Percentiles rank a stretch among this genome's conserved stretches.
Conservation (phyloP, 2,329 filamentous ascomycete genomes). For the Gremmenia infestans region DNA sequence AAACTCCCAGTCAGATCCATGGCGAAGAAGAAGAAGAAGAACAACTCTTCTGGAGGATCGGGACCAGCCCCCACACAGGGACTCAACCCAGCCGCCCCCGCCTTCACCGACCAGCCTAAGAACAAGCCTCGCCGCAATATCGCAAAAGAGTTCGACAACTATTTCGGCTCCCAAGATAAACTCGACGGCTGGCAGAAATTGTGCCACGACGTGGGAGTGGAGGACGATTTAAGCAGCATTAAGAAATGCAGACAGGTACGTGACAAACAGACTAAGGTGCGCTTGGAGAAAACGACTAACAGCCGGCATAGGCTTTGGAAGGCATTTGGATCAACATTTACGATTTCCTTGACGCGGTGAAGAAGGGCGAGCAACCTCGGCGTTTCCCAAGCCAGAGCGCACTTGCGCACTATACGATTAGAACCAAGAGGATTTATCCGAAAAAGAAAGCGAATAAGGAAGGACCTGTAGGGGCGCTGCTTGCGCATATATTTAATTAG, state of each 20-base stretch:
- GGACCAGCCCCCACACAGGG: no score
- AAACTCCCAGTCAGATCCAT: no score
- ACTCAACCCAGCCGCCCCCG: no score
- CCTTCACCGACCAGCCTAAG: no score
- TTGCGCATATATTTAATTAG: constrained; percentile 31
- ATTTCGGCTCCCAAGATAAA: constrained; percentile 21
- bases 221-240: constrained; percentile 37
- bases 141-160: constrained; percentile 10
- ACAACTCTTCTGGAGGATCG: no score
- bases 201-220: constrained; percentile 40
- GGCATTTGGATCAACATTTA: constrained; percentile 43
- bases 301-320: constrained; percentile 35
- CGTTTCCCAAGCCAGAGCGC: constrained; percentile 32
- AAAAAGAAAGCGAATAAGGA: constrained; percentile 38
- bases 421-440: constrained; percentile 39
- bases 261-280: background rate
- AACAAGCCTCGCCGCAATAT: constrained; percentile 4
- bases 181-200: constrained; percentile 43
- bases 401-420: constrained; percentile 36
- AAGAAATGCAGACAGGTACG: constrained; percentile 42
- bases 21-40: no score
- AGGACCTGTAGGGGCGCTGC: constrained; percentile 36
- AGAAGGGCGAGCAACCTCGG: constrained; percentile 22
- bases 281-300: background rate
- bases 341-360: constrained; percentile 41